Conservation (phyloP, 352 stramenopile species). For the Pythium rishiriense region DNA sequence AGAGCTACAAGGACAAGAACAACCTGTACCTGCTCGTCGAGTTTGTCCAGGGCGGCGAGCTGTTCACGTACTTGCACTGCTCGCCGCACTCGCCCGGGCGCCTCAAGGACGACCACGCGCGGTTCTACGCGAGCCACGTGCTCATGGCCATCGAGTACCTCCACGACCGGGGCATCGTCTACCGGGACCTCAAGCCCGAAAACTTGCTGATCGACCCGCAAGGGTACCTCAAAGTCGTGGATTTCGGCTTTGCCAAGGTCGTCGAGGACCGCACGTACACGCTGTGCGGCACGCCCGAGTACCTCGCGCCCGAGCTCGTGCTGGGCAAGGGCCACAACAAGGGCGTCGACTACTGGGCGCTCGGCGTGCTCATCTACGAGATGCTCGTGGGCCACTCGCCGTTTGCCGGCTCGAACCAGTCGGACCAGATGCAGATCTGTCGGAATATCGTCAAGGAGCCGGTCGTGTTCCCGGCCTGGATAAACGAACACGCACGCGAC, state of each 20-base stretch:
- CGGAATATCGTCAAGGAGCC: slow-evolving; percentile 81
- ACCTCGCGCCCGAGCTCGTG: slow-evolving; percentile 87
- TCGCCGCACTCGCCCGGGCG: slow-evolving; percentile 47
- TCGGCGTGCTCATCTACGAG: slow-evolving; percentile 80
- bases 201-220: slow-evolving; percentile 90
- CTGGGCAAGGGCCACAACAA: slow-evolving; percentile 84
- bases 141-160: slow-evolving; percentile 87
- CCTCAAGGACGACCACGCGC: slow-evolving; percentile 61
- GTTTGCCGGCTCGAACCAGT: slow-evolving; percentile 68
- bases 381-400: slow-evolving; percentile 74
- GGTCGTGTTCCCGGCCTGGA: slow-evolving; percentile 75
- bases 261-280: slow-evolving; percentile 84
- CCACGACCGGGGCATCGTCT: slow-evolving; percentile 90
- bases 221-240: slow-evolving; percentile 91
- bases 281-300: slow-evolving; percentile 87
- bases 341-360: slow-evolving; percentile 79
- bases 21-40: slow-evolving; percentile 99
- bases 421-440: slow-evolving; percentile 85
- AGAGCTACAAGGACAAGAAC: slow-evolving; percentile 94
- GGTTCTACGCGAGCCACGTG: slow-evolving; percentile 93
- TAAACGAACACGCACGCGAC: slow-evolving; percentile 67
- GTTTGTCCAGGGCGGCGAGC: slow-evolving; percentile 95
- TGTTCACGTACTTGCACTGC: slow-evolving; percentile 91
- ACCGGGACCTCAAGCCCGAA: slow-evolving; percentile 92
- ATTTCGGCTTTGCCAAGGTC: slow-evolving; percentile 86